phyloP scores from a whole-genome alignment of 441 rosid genomes.

The Gossypium schwendimanii region DNA sequence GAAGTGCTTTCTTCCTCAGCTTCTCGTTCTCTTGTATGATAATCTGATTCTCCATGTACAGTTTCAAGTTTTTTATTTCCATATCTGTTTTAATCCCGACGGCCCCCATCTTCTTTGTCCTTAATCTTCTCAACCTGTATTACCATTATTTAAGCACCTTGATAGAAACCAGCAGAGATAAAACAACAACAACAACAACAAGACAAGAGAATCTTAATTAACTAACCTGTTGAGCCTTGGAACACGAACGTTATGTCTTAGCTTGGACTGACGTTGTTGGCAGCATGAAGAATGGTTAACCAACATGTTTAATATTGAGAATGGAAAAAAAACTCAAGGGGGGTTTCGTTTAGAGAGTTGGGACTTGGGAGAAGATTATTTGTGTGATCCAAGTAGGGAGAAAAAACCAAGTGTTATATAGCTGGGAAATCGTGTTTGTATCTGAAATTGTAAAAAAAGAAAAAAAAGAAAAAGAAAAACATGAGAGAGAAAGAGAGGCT shows the following conservation, averaged over 20 bases:
- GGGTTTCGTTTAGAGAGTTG: not conserved
- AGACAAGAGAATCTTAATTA: not conserved
- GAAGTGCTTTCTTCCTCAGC: constrained; percentile 58
- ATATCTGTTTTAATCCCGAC: constrained; percentile 27
- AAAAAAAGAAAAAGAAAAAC: constrained; percentile 10
- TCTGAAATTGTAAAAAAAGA: constrained; percentile 12
- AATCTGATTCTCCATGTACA: constrained; percentile 58
- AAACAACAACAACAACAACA: not conserved
- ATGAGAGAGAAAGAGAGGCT: constrained; percentile 23
- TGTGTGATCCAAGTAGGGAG: constrained; percentile 6
- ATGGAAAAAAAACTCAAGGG: not conserved
- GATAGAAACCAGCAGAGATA: not conserved
- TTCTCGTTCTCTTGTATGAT: constrained; percentile 65
- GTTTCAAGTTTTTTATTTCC: constrained; percentile 53
- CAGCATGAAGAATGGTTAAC: constrained; percentile 19
- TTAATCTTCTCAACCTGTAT: constrained; percentile 34
- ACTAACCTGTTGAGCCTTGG: constrained; percentile 43
- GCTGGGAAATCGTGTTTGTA: constrained; percentile 14
- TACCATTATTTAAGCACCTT: no score
- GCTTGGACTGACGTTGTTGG: constrained; percentile 22
- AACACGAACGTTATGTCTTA: constrained; percentile 26
- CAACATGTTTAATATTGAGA: constrained; percentile 25
- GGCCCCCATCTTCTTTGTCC: constrained; percentile 10
- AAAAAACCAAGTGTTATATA: constrained; percentile 20
- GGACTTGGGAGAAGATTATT: not conserved